phyloP scores from a whole-genome alignment of 306 rosid species.

The Casuarina equisetifolia region DNA sequence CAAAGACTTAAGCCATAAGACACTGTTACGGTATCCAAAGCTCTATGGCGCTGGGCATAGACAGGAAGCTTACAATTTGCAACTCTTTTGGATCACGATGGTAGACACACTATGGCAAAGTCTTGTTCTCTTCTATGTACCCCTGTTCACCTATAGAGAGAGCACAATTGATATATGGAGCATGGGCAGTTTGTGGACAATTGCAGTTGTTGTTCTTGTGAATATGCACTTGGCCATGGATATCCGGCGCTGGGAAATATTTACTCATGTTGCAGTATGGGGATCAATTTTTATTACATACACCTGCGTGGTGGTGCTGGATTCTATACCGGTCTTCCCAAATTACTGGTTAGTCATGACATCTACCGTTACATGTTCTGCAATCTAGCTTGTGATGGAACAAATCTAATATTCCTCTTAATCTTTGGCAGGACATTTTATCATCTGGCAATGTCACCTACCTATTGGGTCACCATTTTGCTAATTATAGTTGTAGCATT shows the following conservation, averaged over 20 bases:
- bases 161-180: constrained; percentile 92
- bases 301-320: constrained; percentile 83
- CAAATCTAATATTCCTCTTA: constrained; percentile 31
- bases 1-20: constrained; percentile 80
- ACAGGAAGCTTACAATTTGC: constrained; percentile 85
- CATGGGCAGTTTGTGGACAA: constrained; percentile 97
- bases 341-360: constrained; percentile 80
- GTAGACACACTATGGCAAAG: constrained; percentile 98
- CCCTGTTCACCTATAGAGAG: constrained; percentile 74
- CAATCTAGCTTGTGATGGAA: constrained; percentile 9
- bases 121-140: constrained; percentile 80
- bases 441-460: constrained; percentile 65
- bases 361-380: constrained; percentile 20
- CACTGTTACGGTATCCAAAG: constrained; percentile 71
- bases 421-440: constrained; percentile 70
- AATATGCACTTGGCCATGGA: constrained; percentile 96
- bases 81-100: constrained; percentile 89
- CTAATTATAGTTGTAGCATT: constrained; percentile 70
- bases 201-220: constrained; percentile 91
- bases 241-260: constrained; percentile 71
- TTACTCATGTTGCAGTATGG: constrained; percentile 87
- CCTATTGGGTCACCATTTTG: constrained; percentile 79
- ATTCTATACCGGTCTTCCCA: constrained; percentile 79
- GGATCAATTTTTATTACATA: constrained; percentile 87
- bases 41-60: constrained; percentile 86